Base-by-base conservation (phyloP, 2,329 filamentous ascomycete genomes). In the Aspergillus fischeri region DNA sequence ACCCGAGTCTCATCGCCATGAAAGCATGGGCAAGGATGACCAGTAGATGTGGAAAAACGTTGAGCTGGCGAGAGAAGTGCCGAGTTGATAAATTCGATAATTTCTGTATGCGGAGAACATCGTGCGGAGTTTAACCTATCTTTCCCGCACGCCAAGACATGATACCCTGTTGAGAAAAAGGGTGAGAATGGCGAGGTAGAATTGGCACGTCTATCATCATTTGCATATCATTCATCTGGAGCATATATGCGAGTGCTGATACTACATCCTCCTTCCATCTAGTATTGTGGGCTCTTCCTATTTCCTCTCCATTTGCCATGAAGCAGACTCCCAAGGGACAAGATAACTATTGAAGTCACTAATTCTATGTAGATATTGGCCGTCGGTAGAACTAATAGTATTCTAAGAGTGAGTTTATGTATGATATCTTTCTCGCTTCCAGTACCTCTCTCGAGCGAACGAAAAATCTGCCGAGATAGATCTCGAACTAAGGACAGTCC, bases 1-100 rank as follows among this genome's bases (percentile, higher is more conserved):
- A 57, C 60, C 61, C 61, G 55, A 60, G 20, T 56, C 52, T 60
- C 55, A 65, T 54, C 41, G 59, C 62, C 61, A 70, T 69, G 51
- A 41, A 63, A 60, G 57, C 61, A 65, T 28, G 11, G 38, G 14
- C 17, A 21, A 20, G 11, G 21, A 20, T 32, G 8, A 47, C 52
- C 47, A 17, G 49, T 54, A 51, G 56, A 17, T 17, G 49, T 48
- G 27, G 49, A 41, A 38, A 49, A 52, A 17, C 24, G 45, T 42
- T 52, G 29, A 49, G 55, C 52, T 29, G 32, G 27, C 52, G 28
- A 6, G 21, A 6, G 14, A 38, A 38, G 14, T 38, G 32, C 32
- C 17, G 14, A 17, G 32, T 38, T 38, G 32, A 38, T 38, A 38
- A 11, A 29, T 3, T 29, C 10, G 28, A 35, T 38, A 17, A 11